Evolutionary conservation across 176 grass and related monocot species (phyloP).

Genomic region (Ensete ventricosum): DNA sequence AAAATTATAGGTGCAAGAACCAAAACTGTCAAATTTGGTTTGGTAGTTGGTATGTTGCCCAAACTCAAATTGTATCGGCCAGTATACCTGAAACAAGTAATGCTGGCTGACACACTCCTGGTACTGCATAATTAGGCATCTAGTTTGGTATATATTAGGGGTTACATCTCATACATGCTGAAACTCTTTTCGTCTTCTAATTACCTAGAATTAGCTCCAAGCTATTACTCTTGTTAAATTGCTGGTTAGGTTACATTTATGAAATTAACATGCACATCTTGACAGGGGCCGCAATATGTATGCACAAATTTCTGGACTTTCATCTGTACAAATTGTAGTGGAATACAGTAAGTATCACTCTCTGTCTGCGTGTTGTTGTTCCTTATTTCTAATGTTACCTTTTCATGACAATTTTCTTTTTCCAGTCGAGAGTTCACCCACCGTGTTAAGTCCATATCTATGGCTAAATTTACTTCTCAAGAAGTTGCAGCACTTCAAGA

Average conservation of each 20-base stretch:
- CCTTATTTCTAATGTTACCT: neutral
- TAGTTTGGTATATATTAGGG: neutral
- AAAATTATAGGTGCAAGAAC: too few relatives aligned
- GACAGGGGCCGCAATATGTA: conserved; percentile 96
- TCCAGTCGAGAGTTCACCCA: conserved; percentile 88
- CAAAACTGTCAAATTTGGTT: too few relatives aligned
- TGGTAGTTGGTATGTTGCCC: too few relatives aligned
- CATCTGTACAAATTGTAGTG: conserved; percentile 95
- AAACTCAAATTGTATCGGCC: too few relatives aligned
- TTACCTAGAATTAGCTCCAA: neutral
- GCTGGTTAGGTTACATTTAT: neutral
- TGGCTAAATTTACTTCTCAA: conserved; percentile 98
- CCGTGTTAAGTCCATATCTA: conserved; percentile 93
- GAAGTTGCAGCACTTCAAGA: conserved; percentile 82
- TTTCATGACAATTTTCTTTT: conserved; percentile 11
- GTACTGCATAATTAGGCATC: too few relatives aligned
- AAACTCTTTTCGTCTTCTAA: neutral
- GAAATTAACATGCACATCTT: conserved; percentile 33
- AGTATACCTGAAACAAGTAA: too few relatives aligned
- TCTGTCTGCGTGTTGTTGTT: conserved; percentile 6
- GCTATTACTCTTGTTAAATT: neutral
- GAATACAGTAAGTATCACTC: conserved; percentile 70
- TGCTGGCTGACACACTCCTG: too few relatives aligned
- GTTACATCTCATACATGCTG: neutral
- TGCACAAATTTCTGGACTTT: conserved; percentile 99